Base-by-base conservation (phyloP, 225 moss, liverwort and hornwort species). In the Pseudisothecium myosuroides region DNA sequence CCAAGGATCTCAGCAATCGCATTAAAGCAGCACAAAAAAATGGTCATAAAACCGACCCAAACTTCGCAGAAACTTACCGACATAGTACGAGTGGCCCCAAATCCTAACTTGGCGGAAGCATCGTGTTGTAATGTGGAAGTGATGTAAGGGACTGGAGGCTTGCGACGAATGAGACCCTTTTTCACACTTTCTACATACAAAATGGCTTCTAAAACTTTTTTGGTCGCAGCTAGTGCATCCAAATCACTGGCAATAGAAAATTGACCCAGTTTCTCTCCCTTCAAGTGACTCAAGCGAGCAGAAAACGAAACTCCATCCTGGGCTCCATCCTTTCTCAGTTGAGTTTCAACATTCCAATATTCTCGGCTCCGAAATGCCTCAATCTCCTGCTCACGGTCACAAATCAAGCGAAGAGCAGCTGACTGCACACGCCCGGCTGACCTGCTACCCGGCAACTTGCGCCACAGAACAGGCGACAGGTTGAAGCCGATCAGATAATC, bases 401-500 rank as follows among this genome's bases (percentile, higher is more conserved):
- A 96, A 32, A 99, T 92, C 36, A 99, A 92, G 83, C 98, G 97
- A 81, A 99, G 96, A 52, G 98, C 98, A 80, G 96, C 96, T 50
- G 98, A 96, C 77, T 97, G 98, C 59, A 97, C 95, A 52, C 98
- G 98, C 22, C 98, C 97, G 28, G 95, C 98, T 55, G 98, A 96
- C 88, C 94, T 99, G 89, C 98, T 99, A 59, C 98, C 98, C 24
- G 98, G 98, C 68, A 99, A 94, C 88, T 99, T 99, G 80, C 97
- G 96, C 98, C 98, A 99, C 32, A 99, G 95, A 76, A 99, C 96
- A 61, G 98, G 98, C 59, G 98, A 99, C 47, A 99, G 92, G 75
- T 96, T 96, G 77, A 99, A 99, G 67, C 98, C 98, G 74, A 99
- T 99, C 45, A 99, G 87, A 84, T 99, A 99, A 85, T 99, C 98